Base-by-base conservation (phyloP, 108 stramenopile genomes). In the Discostella pseudostelligera region DNA sequence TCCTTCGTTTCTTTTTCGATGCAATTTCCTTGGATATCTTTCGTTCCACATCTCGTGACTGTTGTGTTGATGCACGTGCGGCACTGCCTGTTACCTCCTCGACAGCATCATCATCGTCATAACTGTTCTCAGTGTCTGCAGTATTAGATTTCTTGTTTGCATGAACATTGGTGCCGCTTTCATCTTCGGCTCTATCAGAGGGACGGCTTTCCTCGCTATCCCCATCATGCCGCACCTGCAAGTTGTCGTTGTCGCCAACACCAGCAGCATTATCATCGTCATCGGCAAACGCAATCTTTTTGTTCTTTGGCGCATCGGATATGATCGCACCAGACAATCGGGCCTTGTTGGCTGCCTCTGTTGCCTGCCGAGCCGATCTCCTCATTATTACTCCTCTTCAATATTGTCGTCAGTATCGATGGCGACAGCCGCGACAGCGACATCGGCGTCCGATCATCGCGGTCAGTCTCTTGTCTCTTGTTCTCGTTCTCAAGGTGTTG, bases 11-110 rank as follows among this genome's bases (percentile, higher is more conserved):
- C 62, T 76, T 76, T 61, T 76, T 76, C 37, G 39, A 39, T 28
- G 45, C 8, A 29, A 45, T 13, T 11, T 67, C 65, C 48, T 61
- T 74, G 28, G 46, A 54, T 29, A 68, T 42, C 42, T 56, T 44
- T 29, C 74, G 66, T 22, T 76, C 74, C 0, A 39, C 56, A 16
- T 73, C 50, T n/a, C 74, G 74, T 63, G 62, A 39, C 46, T 63
- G 56, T 51, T 63, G 62, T 2, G 62, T 76, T n/a, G 74, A 62
- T 58, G 67, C 74, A 35, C 74, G 74, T 14, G 74, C 74, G 14
- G 47, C 35, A 11, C 56, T 68, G 17, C 74, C 74, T 28, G 60
- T 46, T 32, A 76, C 62, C 57, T 76, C 74, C 35, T 76, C 74
- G 29, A 76, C 74, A 24, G 55, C 56, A 36, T 67, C 66, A 16